Base-by-base conservation (phyloP, 257 asterid species). In the Buddleja alternifolia region DNA sequence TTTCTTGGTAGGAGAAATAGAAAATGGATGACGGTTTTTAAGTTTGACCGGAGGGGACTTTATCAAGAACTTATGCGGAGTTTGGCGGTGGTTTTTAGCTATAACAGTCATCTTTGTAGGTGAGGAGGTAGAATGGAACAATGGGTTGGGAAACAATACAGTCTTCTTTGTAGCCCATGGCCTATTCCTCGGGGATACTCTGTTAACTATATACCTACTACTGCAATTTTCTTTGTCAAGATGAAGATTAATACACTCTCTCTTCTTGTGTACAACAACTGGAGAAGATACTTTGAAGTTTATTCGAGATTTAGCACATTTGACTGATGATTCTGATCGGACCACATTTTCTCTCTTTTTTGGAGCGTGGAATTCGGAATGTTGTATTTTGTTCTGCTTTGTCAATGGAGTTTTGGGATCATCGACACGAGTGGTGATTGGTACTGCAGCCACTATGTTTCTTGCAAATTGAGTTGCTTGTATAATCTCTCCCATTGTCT, bases 321-420 rank as follows among this genome's bases (percentile, higher is more conserved):
- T 80, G 21, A 75, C 72, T 7, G 82, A 73, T 10, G 88, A 82
- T 9, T 64, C 69, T 4, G 21, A 12, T 77, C 77, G 8, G 82
- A 65, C 23, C 85, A 87, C 5, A 86, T 91, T 91, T 82, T 94
- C 99, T 32, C 83, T 80, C 75, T 72, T 89, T 52, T 97, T 83
- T 8, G 92, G 77, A 14, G 88, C 81, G 2, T 72, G 81, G 23
- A 90, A 78, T 24, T 74, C 85, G 0, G 85, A 78, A 44, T 80
- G 80, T 47, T 64, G 81, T 23, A 59, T 77, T 44, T 81, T 81
- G 54, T 66, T 75, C 60, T 79, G 73, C 44, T 56, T 56, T n/a
- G 83, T 75, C 36, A 68, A 0, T 7, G 97, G 97, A 16, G 99
- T 93, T 78, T 77, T 93, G 1, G 97, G 99, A 69, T 88, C 94